phyloP scores from a whole-genome alignment of 2,329 filamentous ascomycete species.

The Macrophomina tecta region DNA sequence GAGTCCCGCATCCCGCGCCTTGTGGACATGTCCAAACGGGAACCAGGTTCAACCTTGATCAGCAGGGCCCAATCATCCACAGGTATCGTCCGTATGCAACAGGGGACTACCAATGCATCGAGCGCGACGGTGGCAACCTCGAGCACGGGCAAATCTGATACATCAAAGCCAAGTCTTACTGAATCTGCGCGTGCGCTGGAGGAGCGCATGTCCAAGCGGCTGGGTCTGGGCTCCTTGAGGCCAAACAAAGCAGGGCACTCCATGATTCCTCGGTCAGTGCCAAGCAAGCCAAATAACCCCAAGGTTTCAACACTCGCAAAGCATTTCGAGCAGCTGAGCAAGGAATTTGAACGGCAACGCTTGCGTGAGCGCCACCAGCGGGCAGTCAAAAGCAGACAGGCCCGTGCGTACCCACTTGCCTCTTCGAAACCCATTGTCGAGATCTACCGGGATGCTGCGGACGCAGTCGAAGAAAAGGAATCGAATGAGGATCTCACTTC shows the following conservation, averaged over 20 bases:
- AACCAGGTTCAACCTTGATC: conserved; percentile 35
- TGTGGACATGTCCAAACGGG: conserved; percentile 42
- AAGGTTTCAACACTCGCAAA: conserved; percentile 91
- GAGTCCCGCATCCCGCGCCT: conserved; percentile 49
- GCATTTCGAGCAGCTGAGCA: conserved; percentile 95
- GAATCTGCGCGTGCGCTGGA: conserved; percentile 59
- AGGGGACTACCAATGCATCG: conserved; percentile 28
- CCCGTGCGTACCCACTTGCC: conserved; percentile 84
- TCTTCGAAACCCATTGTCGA: conserved; percentile 96
- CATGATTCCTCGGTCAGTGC: conserved; percentile 85
- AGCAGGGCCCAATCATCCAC: conserved; percentile 43
- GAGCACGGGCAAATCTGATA: conserved; percentile 33
- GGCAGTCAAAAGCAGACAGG: conserved; percentile 75
- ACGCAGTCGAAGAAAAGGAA: conserved; percentile 84
- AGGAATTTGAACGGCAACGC: conserved; percentile 95
- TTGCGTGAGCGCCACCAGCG: conserved; percentile 82
- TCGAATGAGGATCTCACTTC: conserved; percentile 65
- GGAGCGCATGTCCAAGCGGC: conserved; percentile 77
- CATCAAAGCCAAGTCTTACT: conserved; percentile 37
- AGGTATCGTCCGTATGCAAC: conserved; percentile 22
- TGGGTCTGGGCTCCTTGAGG: conserved; percentile 71
- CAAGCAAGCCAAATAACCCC: conserved; percentile 70
- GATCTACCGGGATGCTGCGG: conserved; percentile 91
- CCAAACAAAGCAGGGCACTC: conserved; percentile 64
- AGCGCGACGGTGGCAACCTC: conserved; percentile 31